These are phyloP conservation scores for Solioccasus polychromus DNA, from an alignment of 768 basidiomycete species.

Conservation along the genomic window DNA sequence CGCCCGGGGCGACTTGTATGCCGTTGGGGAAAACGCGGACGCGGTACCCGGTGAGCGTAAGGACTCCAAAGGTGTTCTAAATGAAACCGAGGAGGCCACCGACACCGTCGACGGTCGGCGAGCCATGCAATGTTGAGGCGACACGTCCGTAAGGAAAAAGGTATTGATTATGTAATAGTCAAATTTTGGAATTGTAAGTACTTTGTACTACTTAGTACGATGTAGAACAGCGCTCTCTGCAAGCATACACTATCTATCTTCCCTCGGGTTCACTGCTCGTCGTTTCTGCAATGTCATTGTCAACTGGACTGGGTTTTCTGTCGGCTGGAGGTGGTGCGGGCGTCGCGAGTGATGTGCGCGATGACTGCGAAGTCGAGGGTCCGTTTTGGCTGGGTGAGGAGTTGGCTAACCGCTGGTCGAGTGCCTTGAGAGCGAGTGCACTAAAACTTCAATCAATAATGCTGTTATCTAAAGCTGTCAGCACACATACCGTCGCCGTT, in stretches of 20 bases:
- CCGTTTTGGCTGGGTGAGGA: conserved; percentile 36
- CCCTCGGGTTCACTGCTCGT: conserved; percentile 18
- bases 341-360: conserved; percentile 25
- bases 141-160: neutral
- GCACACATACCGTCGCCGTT: conserved; percentile 75
- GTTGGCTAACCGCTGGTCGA: conserved; percentile 88
- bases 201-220: conserved; percentile 5
- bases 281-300: conserved; percentile 18
- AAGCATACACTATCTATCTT: conserved; percentile 24
- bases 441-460: conserved; percentile 40
- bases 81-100: conserved; percentile 25
- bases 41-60: conserved; percentile 6
- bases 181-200: neutral
- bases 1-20: conserved; percentile 5
- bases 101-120: conserved; percentile 37
- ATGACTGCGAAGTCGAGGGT: conserved; percentile 26
- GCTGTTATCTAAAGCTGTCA: neutral
- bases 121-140: conserved; percentile 32
- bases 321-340: conserved; percentile 35
- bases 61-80: conserved; percentile 11
- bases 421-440: conserved; percentile 92
- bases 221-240: conserved; percentile 5
- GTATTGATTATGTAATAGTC: conserved; percentile 22
- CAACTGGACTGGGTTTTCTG: conserved; percentile 20
- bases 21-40: conserved; percentile 4